Percentiles rank a stretch among this genome's conserved stretches.
These are phyloP conservation scores for Durio zibethinus DNA, from an alignment of 345 rosid genomes.

Conservation along the genomic window DNA sequence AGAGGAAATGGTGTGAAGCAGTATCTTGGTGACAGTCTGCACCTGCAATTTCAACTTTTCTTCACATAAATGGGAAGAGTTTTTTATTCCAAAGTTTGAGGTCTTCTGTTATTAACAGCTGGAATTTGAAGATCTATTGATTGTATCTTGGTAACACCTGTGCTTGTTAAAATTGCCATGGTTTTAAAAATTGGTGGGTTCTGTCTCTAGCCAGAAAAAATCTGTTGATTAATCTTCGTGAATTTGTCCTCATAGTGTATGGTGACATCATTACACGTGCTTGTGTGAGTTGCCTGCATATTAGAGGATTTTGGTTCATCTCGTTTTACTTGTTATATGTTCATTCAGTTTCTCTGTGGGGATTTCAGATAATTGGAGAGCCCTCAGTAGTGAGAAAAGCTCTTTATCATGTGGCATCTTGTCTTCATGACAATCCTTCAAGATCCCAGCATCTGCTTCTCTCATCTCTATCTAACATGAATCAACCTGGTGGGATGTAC, in stretches of 20 bases:
- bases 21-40: background rate
- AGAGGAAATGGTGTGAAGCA: background rate
- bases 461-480: conserved; percentile 37
- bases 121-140: background rate
- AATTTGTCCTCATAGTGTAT: background rate
- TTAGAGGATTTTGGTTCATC: background rate
- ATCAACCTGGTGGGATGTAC: conserved; percentile 38
- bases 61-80: background rate
- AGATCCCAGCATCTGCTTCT: conserved; percentile 53
- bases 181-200: too few relatives aligned
- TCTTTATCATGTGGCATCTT: conserved; percentile 45
- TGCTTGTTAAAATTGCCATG: too few relatives aligned
- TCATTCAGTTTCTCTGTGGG: conserved; percentile 7
- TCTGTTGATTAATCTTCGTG: background rate
- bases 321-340: background rate
- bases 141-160: background rate
- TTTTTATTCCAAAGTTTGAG: background rate
- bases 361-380: conserved; percentile 53
- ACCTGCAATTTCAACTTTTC: background rate
- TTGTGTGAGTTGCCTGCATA: background rate
- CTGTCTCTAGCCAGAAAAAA: too few relatives aligned
- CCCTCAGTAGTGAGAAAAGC: conserved; percentile 49
- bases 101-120: background rate
- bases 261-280: background rate
- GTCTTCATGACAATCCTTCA: conserved; percentile 68